Percentiles rank a stretch among this genome's conserved stretches.
Conservation (phyloP, 192 early-diverging fungal species). For the Coemansia sp. region DNA sequence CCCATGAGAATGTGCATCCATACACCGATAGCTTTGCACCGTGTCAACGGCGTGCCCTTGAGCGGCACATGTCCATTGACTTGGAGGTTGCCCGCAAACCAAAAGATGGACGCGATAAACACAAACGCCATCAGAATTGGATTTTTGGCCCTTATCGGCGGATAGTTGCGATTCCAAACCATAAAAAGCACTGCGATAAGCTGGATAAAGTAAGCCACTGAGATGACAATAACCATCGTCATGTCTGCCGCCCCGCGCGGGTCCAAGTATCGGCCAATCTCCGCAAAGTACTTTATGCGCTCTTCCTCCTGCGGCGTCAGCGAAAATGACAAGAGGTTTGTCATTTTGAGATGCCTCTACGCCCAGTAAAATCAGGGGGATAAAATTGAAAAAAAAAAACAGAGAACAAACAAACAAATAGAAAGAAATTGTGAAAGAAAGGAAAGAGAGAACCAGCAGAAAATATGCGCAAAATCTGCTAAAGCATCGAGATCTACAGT, state of each 20-base stretch:
- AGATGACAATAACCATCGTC: constrained; percentile 13
- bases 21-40: constrained; percentile 46
- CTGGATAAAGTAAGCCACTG: constrained; percentile 27
- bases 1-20: constrained; percentile 52
- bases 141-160: constrained; percentile 57
- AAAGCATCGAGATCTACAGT: background rate
- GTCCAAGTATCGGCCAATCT: constrained; percentile 15
- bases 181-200: constrained; percentile 27
- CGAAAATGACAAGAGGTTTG: constrained; percentile 31
- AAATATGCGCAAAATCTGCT: background rate
- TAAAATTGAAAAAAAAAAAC: background rate
- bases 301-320: constrained; percentile 22
- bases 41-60: constrained; percentile 11
- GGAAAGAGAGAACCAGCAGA: background rate
- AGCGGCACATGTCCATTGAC: constrained; percentile 52
- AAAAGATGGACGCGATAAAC: constrained; percentile 36
- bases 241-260: constrained; percentile 30
- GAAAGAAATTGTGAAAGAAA: background rate
- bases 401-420: background rate
- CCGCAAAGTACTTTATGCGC: constrained; percentile 12
- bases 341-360: constrained; percentile 10
- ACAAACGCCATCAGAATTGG: constrained; percentile 46
- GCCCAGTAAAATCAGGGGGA: too few relatives aligned
- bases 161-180: constrained; percentile 51
- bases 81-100: constrained; percentile 53